These are phyloP conservation scores for Aquilaria malaccensis DNA, from an alignment of 345 rosid genomes.

Conservation along the genomic window DNA sequence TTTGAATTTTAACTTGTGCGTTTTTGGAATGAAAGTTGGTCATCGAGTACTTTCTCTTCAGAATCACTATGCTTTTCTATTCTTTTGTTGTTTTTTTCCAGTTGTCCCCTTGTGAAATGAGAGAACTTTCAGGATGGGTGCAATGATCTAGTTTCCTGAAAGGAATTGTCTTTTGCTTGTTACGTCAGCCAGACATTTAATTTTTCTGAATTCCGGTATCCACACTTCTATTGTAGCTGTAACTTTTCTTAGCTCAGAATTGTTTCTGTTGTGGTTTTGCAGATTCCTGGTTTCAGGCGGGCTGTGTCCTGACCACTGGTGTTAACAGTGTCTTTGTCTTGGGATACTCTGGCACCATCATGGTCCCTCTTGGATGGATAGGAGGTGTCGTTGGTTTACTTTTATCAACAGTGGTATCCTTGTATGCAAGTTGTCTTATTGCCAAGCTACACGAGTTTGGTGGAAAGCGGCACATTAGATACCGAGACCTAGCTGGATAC, in stretches of 20 bases:
- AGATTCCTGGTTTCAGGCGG: slow-evolving; percentile 89
- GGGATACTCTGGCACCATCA: slow-evolving; percentile 73
- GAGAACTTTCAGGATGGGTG: no score
- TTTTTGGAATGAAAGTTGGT: neutral
- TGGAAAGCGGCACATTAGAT: slow-evolving; percentile 80
- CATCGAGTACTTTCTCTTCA: no score
- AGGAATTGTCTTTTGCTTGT: neutral
- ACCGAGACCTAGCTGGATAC: slow-evolving; percentile 77
- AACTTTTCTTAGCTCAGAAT: neutral
- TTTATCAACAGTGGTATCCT: slow-evolving; percentile 57
- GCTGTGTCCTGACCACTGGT: slow-evolving; percentile 66
- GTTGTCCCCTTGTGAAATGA: no score
- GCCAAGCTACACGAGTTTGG: slow-evolving; percentile 77
- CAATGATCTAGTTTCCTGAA: no score
- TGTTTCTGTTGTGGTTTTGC: slow-evolving; percentile 14
- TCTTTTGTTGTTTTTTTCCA: no score
- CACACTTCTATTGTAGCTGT: no score
- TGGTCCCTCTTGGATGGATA: slow-evolving; percentile 83
- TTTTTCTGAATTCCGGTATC: no score
- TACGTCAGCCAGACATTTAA: no score
- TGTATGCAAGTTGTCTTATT: slow-evolving; percentile 63
- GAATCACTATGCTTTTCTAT: no score
- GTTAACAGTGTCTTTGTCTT: slow-evolving; percentile 80
- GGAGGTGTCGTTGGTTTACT: slow-evolving; percentile 61
- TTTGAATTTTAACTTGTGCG: neutral